These are phyloP conservation scores for Tylopilus balloui DNA, from an alignment of 768 basidiomycete genomes.

Conservation along the genomic window DNA sequence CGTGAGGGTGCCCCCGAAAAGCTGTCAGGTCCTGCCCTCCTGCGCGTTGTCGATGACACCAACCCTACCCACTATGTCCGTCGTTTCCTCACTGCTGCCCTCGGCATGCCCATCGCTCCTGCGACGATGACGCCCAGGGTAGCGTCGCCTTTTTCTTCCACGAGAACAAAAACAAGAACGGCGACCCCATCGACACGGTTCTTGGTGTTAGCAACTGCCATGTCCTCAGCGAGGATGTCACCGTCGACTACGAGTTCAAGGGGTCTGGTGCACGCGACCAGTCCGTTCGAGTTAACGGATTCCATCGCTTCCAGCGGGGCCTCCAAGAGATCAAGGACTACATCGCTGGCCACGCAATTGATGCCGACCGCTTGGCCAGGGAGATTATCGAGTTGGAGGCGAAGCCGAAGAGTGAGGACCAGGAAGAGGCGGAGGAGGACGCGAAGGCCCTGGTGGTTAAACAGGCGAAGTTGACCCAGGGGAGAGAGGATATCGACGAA, in stretches of 20 bases:
- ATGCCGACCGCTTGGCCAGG: not conserved
- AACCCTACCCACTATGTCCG: not conserved
- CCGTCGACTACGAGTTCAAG: not conserved
- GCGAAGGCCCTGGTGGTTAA: not conserved
- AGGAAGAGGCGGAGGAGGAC: too few relatives aligned
- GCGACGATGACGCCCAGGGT: not conserved
- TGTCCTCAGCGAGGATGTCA: not conserved
- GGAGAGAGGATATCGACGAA: not conserved
- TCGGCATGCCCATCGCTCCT: too few relatives aligned
- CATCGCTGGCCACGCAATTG: not conserved
- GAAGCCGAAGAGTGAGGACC: not conserved
- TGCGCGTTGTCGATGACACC: not conserved
- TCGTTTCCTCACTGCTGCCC: not conserved
- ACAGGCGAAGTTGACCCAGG: not conserved
- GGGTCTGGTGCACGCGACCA: not conserved
- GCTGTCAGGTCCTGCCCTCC: not conserved
- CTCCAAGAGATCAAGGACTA: not conserved
- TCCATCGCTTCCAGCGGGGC: not conserved
- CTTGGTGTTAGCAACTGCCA: not conserved
- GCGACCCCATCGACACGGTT: not conserved
- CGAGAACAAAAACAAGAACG: not conserved
- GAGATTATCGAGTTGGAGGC: not conserved
- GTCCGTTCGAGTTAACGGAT: not conserved
- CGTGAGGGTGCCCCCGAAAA: not conserved
- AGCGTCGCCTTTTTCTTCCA: not conserved